Evolutionary conservation across 495 filamentous ascomycete species (phyloP), one percentile per base, ranked within the genome.

Genomic region (Sordaria brevicollis): DNA sequence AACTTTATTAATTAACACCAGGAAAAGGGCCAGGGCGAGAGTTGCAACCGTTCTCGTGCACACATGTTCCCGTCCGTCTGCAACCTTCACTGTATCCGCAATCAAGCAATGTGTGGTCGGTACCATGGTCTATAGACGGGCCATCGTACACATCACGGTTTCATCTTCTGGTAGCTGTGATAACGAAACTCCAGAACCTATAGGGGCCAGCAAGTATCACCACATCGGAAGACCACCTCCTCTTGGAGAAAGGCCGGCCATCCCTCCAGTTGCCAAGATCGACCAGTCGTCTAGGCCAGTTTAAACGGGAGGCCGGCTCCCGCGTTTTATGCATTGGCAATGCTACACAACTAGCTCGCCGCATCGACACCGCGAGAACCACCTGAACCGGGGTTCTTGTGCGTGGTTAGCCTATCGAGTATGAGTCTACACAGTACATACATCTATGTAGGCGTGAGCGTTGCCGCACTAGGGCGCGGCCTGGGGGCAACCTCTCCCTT

Each of bases 261-360:
- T 65, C 38, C 39, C n/a, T n/a, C n/a, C 69, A 70, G 39, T 65
- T 66, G 76, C 71, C 73, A 72, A 76, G 69, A 35, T 70, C n/a
- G 62, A 36, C 69, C 65, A 33, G 25, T 31, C 49, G 49, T 62
- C 70, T 73, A 34, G 54, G 43, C 72, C 75, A 73, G 65, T 71
- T 69, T 70, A 75, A 72, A 75, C 76, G 72, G 75, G 75, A 77
- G 75, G 76, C 74, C 72, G 75, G 75, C 68, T 76, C 76, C 77
- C 77, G 76, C 77, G 43, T 71, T 72, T 57, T 71, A 71, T 54
- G 67, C 68, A 69, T 54, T 34, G 65, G 19, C n/a, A 68, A 54
- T 62, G 49, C 49, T 62, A 68, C 66, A 68, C 21, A 68, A 66
- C 70, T 71, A 57, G 39, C 54, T 43, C 35, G 29, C 62, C 65